Base-by-base conservation (phyloP, 768 basidiomycete species). In the Hygrocybe punicea region DNA sequence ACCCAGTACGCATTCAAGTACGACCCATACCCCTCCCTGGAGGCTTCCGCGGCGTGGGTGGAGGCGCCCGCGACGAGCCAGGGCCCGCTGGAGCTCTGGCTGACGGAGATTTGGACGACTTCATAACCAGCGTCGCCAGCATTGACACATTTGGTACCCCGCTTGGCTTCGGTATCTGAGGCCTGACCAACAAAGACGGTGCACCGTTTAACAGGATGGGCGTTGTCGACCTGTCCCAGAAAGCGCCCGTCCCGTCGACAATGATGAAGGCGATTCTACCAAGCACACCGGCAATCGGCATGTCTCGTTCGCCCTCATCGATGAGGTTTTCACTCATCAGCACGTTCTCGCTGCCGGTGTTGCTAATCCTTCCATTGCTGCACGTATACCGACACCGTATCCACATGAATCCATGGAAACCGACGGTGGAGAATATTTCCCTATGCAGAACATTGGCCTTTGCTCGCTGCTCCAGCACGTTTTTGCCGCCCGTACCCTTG, bases 181-280 rank as follows among this genome's bases (percentile, higher is more conserved):
- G 54, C 17, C 25, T 55, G 44, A 53, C 53, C 55, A 65, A 51
- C 45, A 61, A 36, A 47, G 44, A 44, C 25, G 56, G 56, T 9
- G 21, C 48, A 16, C 19, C 49, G 7, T 57, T 57, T 47, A 47
- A 57, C n/a, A 47, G 56, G 13, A 48, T 24, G 52, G 47, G 47
- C 52, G 47, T 52, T 36, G 4, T 42, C 16, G 40, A 11, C 19
- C 6, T 42, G 16, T 42, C n/a, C n/a, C n/a, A n/a, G n/a, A n/a
- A n/a, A n/a, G n/a, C n/a, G n/a, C n/a, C n/a, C n/a, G n/a, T n/a
- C n/a, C n/a, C n/a, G n/a, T n/a, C n/a, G n/a, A n/a, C n/a, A n/a
- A 42, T 11, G 19, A 42, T 4, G 40, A 42, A 21, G 19, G 4
- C 4, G 11, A 16, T 4, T 16, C 40, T 4, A 16, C 14, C 40